A percentile compares a stretch with the other conserved stretches of the same genome.
These are phyloP conservation scores for Zea luxurians DNA, from an alignment of 176 grass and related monocot species.

Conservation along the genomic window DNA sequence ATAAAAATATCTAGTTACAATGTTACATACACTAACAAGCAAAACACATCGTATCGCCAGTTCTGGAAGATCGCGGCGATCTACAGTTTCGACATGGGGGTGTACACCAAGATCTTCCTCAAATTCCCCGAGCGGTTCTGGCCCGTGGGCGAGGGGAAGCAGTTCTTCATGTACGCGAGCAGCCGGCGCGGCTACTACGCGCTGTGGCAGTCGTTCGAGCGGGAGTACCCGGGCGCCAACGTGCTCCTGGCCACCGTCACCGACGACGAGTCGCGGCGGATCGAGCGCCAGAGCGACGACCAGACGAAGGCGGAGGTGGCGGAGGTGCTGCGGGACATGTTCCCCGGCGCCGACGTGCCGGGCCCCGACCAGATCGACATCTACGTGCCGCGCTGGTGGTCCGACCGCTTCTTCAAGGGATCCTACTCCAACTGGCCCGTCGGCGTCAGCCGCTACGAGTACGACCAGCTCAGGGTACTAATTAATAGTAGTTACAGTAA, in stretches of 20 bases:
- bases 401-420: neutral
- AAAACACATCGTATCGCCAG: neutral
- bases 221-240: conserved; percentile 11
- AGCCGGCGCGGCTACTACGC: conserved; percentile 63
- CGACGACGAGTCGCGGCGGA: conserved; percentile 12
- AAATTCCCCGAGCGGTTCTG: conserved; percentile 35
- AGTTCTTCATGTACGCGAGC: conserved; percentile 73
- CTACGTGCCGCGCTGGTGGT: conserved; percentile 15
- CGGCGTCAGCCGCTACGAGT: conserved; percentile 17
- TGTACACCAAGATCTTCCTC: conserved; percentile 89
- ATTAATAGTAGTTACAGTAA: too few relatives aligned
- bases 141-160: conserved; percentile 56
- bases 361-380: neutral
- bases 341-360: neutral
- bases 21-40: too few relatives aligned
- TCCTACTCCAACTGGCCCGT: conserved; percentile 21
- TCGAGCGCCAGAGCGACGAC: neutral
- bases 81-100: conserved; percentile 59
- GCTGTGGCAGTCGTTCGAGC: conserved; percentile 54
- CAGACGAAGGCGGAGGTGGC: neutral
- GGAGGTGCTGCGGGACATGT: neutral
- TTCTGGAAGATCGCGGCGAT: conserved; percentile 46
- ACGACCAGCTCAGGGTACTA: conserved; percentile 29
- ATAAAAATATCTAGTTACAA: too few relatives aligned
- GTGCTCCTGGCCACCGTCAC: neutral